These are phyloP conservation scores for Fusarium sp. DNA, from an alignment of 2,329 filamentous ascomycete genomes.

Conservation along the genomic window DNA sequence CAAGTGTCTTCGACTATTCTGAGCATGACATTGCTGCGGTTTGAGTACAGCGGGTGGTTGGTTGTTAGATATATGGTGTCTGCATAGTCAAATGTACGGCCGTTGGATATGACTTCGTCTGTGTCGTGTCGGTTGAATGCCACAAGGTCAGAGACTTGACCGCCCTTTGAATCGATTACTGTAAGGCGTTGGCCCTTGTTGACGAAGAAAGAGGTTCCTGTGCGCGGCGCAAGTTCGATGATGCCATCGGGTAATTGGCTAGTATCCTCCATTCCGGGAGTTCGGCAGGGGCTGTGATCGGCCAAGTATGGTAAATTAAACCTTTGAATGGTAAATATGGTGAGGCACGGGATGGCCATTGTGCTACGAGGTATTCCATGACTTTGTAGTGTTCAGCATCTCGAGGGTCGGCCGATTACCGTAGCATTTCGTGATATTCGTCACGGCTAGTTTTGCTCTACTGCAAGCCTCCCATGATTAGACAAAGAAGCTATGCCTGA, in stretches of 20 bases:
- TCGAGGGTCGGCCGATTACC: accelerated
- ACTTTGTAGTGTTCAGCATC: not conserved
- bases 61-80: not conserved
- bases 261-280: not conserved
- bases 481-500: not conserved
- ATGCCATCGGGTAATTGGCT: not conserved
- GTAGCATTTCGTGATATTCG: not conserved
- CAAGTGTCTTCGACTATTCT: not conserved
- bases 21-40: not conserved
- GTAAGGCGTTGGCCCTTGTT: not conserved
- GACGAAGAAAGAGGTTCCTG: not conserved
- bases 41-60: not conserved
- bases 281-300: not conserved
- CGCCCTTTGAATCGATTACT: not conserved
- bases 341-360: not conserved
- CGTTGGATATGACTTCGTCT: not conserved
- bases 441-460: not conserved
- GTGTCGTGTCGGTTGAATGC: not conserved
- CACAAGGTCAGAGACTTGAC: not conserved
- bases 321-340: not conserved
- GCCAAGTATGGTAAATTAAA: not conserved
- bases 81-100: not conserved
- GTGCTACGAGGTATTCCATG: not conserved
- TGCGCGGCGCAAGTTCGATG: not conserved
- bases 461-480: not conserved